Conservation (phyloP, 1,139 yeast species). For the Saccharomyces hybrid region DNA sequence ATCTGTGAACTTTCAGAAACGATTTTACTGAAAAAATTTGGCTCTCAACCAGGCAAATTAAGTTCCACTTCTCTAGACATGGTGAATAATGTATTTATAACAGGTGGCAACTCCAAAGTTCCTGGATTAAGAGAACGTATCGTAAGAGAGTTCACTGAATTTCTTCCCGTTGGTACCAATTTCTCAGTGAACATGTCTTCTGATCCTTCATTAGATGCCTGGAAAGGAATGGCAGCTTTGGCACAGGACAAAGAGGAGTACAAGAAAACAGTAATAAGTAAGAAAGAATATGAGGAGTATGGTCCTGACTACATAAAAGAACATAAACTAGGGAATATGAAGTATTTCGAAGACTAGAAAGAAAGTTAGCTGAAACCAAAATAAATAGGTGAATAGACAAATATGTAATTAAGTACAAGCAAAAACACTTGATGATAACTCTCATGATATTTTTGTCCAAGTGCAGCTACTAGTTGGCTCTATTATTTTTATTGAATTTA, state of each 20-base stretch:
- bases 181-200: conserved; percentile 56
- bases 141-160: conserved; percentile 54
- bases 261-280: conserved; percentile 47
- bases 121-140: conserved; percentile 63
- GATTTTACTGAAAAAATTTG: conserved; percentile 54
- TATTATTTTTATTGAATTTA: not conserved
- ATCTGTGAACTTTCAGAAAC: conserved; percentile 69
- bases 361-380: conserved; percentile 1
- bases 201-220: conserved; percentile 71
- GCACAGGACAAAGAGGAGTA: conserved; percentile 43
- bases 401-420: not conserved
- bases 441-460: not conserved
- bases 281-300: conserved; percentile 73
- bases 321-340: conserved; percentile 65
- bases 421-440: not conserved
- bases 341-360: conserved; percentile 18
- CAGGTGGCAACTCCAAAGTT: conserved; percentile 77
- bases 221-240: conserved; percentile 94
- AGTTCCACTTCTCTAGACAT: conserved; percentile 31
- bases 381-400: not conserved
- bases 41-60: conserved; percentile 42
- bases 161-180: conserved; percentile 63
- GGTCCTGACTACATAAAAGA: conserved; percentile 89
- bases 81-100: conserved; percentile 60
- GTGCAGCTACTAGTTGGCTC: not conserved